These are phyloP conservation scores for Rhipidocladum racemiflorum DNA, from an alignment of 176 grass and related monocot species.

Conservation along the genomic window DNA sequence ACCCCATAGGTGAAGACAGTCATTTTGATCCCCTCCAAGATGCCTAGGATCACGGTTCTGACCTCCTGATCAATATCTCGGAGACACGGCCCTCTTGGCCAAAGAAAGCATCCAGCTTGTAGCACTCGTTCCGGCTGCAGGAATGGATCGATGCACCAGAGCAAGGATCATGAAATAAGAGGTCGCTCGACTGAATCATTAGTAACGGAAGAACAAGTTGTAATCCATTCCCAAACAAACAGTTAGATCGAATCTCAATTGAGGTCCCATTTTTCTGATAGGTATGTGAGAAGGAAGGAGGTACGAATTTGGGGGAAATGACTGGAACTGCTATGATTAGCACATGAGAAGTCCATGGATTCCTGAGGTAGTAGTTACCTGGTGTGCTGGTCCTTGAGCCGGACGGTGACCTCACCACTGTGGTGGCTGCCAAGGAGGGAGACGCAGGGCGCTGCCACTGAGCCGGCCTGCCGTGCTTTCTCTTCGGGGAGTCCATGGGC, in stretches of 20 bases:
- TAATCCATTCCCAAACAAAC: not conserved
- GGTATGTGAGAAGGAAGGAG: not conserved
- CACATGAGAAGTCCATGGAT: not conserved
- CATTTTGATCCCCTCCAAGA: conserved; percentile 64
- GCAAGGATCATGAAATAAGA: too few species aligned
- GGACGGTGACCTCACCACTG: conserved; percentile 54
- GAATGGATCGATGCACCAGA: not conserved
- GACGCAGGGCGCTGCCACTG: conserved; percentile 39
- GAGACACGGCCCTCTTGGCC: conserved; percentile 40
- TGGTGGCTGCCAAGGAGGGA: conserved; percentile 39
- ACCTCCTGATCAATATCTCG: conserved; percentile 75
- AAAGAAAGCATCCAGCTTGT: conserved; percentile 80
- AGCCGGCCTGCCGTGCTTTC: conserved; percentile 54
- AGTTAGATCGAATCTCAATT: not conserved
- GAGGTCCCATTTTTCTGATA: not conserved
- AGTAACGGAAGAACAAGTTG: too few species aligned
- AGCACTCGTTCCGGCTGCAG: conserved; percentile 71
- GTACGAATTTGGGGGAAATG: not conserved
- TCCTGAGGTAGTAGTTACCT: conserved; percentile 36
- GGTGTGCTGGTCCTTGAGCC: conserved; percentile 75
- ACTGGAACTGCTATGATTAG: not conserved
- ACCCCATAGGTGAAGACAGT: conserved; percentile 83
- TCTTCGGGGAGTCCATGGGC: conserved; percentile 84
- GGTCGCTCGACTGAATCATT: too few species aligned
- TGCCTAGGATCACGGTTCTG: conserved; percentile 50